Evolutionary conservation across 1,284 basidiomycete species (phyloP).

Genomic region (Ceratobasidium sp.): DNA sequence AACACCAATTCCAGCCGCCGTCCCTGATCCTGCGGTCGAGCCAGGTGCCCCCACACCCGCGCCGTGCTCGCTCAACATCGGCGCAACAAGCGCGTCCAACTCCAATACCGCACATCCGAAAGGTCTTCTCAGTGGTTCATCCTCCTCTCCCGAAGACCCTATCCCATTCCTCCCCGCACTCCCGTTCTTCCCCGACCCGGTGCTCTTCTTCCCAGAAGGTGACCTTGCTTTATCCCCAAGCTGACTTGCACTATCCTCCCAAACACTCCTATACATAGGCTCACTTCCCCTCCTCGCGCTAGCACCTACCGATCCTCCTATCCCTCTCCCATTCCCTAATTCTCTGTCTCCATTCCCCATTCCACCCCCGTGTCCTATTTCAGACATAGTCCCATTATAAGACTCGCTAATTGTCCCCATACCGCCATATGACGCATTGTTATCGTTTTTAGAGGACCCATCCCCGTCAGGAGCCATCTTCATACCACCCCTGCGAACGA

Average conservation of each 20-base stretch:
- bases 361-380: conserved; percentile 46
- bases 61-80: neutral
- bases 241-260: conserved; percentile 39
- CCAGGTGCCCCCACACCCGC: neutral
- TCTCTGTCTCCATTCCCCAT: neutral
- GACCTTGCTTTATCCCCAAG: conserved; percentile 4
- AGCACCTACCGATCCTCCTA: neutral
- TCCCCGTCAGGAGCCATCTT: conserved; percentile 61
- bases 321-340: neutral
- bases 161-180: conserved; percentile 45
- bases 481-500: conserved; percentile 88
- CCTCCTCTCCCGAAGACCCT: conserved; percentile 22
- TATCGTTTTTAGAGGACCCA: neutral
- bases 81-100: conserved; percentile 70
- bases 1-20: conserved; percentile 48
- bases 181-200: conserved; percentile 18
- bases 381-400: conserved; percentile 49
- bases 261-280: conserved; percentile 34
- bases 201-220: conserved; percentile 26
- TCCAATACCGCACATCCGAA: conserved; percentile 95
- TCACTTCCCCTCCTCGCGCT: conserved; percentile 27
- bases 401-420: conserved; percentile 31
- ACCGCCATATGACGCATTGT: conserved; percentile 59
- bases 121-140: conserved; percentile 67
- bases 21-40: neutral